phyloP scores from a whole-genome alignment of 352 stramenopile genomes.

The Phytophthora ohioensis region DNA sequence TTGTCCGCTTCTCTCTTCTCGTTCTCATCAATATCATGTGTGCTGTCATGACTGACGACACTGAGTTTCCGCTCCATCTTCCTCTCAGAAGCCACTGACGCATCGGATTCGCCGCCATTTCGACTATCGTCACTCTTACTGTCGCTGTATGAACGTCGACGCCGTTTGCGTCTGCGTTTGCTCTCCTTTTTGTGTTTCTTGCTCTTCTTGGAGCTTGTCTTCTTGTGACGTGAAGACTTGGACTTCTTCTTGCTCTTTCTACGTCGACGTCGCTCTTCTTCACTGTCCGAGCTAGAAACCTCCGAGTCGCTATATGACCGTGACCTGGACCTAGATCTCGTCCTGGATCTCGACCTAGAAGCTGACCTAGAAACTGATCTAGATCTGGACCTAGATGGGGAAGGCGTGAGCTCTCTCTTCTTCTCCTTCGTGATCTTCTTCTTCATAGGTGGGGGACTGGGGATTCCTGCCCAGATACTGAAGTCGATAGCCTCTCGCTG shows the following conservation, averaged over 20 bases:
- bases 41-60: slow-evolving; percentile 19
- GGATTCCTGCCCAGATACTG: slow-evolving; percentile 81
- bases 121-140: slow-evolving; percentile 39
- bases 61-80: slow-evolving; percentile 34
- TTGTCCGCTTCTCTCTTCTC: slow-evolving; percentile 83
- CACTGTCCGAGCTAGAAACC: slow-evolving; percentile 39
- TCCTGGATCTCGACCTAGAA: slow-evolving; percentile 19
- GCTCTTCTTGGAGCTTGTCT: slow-evolving; percentile 48
- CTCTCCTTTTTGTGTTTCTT: slow-evolving; percentile 49
- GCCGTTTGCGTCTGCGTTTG: slow-evolving; percentile 36
- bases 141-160: slow-evolving; percentile 34
- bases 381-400: slow-evolving; percentile 28
- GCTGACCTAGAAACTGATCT: slow-evolving; percentile 14
- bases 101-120: slow-evolving; percentile 39
- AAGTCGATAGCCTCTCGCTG: slow-evolving; percentile 68
- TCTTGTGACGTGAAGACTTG: slow-evolving; percentile 50
- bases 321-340: slow-evolving; percentile 25
- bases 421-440: slow-evolving; percentile 55
- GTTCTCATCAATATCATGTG: slow-evolving; percentile 47
- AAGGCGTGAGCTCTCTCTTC: slow-evolving; percentile 25
- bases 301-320: slow-evolving; percentile 37
- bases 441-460: slow-evolving; percentile 69
- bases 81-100: slow-evolving; percentile 27
- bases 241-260: slow-evolving; percentile 48
- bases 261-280: slow-evolving; percentile 44